Evolutionary conservation across 1,139 yeast genomes (phyloP).

Genomic region (Candida buenavistaensis): DNA sequence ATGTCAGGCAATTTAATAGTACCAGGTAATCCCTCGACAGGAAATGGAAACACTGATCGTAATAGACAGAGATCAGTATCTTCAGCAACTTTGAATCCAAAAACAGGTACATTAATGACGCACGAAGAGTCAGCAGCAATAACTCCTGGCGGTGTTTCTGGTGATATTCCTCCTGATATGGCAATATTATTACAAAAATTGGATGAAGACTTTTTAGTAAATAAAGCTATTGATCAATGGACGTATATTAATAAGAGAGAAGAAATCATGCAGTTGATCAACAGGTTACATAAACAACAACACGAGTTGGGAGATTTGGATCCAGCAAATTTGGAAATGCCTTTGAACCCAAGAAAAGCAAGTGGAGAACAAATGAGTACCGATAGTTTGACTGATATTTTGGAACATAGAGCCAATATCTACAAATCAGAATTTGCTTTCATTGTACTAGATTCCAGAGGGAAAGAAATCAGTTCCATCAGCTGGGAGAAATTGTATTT

Average conservation of each 20-base stretch:
- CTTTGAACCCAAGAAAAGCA: constrained; percentile 58
- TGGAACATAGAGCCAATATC: constrained; percentile 68
- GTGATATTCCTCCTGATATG: constrained; percentile 51
- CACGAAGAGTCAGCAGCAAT: constrained; percentile 7
- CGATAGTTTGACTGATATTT: constrained; percentile 68
- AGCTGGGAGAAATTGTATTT: constrained; percentile 89
- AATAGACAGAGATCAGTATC: constrained; percentile 15
- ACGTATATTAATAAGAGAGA: constrained; percentile 48
- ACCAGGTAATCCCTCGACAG: not conserved
- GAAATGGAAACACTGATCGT: not conserved
- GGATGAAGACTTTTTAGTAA: constrained; percentile 44
- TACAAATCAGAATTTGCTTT: constrained; percentile 73
- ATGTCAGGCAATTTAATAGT: constrained; percentile 3
- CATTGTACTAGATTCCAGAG: constrained; percentile 68
- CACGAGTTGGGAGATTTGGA: constrained; percentile 25
- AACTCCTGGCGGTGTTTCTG: constrained; percentile 6
- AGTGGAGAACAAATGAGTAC: constrained; percentile 20
- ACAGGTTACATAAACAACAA: constrained; percentile 32
- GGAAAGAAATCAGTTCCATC: constrained; percentile 74
- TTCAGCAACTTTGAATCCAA: constrained; percentile 14
- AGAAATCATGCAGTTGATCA: constrained; percentile 44
- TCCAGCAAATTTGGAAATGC: constrained; percentile 48
- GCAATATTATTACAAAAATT: constrained; percentile 41
- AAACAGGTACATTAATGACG: constrained; percentile 11
- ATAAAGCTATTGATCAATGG: constrained; percentile 49